Base-by-base conservation (phyloP, 176 grass and related monocot species). In the Oryza officinalis region DNA sequence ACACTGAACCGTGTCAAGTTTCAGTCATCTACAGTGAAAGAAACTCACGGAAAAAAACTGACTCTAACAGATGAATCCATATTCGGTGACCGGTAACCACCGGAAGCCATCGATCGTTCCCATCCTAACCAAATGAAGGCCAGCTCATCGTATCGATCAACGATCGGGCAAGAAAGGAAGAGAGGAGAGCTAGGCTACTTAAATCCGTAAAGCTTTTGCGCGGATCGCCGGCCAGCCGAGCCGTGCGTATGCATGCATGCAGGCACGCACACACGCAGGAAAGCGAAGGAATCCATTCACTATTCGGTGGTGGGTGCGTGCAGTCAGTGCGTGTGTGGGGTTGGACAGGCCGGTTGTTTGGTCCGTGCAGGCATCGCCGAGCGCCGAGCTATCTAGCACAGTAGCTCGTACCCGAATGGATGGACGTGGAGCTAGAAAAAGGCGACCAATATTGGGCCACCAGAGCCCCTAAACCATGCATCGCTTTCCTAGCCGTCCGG, bases 401-500 rank as follows among this genome's bases (percentile, higher is more conserved):
- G 57, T 71, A 61, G 22, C 4, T 25, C 57, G 57, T 25, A 61
- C 22, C 22, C 76, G 76, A 30, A 27, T 30, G 12, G 28, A 77
- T 2, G 80, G 57, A 85, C 76, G 87, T 40, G 77, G 17, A 57
- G 52, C 52, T 57, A 57, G 52, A 57, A 74, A 85, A 72, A 33
- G 81, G 43, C 3, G 30, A 26, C 7, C 66, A 22, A 13, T 5
- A 13, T 6, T 28, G 63, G 20, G 76, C n/a, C 23, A 17, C 38
- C 45, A 8, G 41, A 25, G 28, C 28, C 28, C 28, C 28, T 30
- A 30, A 30, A 35, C 33, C 43, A 8, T n/a, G 81, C 82, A 11
- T 72, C 72, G 66, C 78, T 81, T 66, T 78, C 83, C 11, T 74
- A 77, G 52, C 26, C 33, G 43, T 67, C 33, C 23, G 75, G 81